phyloP scores from a whole-genome alignment of 768 basidiomycete genomes.

The Clavaria fumosa region DNA sequence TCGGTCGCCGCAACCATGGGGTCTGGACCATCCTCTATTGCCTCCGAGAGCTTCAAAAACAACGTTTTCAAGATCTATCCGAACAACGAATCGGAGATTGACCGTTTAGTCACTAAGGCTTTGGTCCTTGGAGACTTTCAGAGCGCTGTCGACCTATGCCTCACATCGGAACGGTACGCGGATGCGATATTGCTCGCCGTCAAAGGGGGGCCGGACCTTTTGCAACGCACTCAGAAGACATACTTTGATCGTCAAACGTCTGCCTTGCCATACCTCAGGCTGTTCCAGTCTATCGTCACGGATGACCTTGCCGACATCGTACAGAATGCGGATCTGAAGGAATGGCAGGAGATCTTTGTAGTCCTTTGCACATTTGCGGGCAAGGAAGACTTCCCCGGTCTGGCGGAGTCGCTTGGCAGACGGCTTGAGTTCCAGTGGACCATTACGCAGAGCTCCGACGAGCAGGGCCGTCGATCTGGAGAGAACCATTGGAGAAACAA shows the following conservation, averaged over 20 bases:
- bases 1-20: conserved; percentile 92
- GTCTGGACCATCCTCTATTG: conserved; percentile 74
- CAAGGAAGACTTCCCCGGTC: conserved; percentile 67
- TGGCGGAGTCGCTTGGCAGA: conserved; percentile 85
- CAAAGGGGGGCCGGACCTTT: conserved; percentile 75
- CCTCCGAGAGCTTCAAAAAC: conserved; percentile 56
- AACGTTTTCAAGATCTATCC: conserved; percentile 89
- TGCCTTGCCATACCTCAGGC: conserved; percentile 70
- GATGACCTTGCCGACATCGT: conserved; percentile 89
- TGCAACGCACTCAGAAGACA: conserved; percentile 78
- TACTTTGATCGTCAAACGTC: conserved; percentile 80
- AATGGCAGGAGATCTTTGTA: conserved; percentile 96
- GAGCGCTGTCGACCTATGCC: conserved; percentile 80
- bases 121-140: conserved; percentile 93
- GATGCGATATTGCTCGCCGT: conserved; percentile 92
- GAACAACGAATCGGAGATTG: conserved; percentile 69
- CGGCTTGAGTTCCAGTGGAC: conserved; percentile 78
- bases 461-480: conserved; percentile 24
- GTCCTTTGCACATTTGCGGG: conserved; percentile 89
- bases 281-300: conserved; percentile 89
- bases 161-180: conserved; percentile 79
- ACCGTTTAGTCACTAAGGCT: conserved; percentile 80
- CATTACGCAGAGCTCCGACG: conserved; percentile 35
- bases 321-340: conserved; percentile 85
- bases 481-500: conserved; percentile 55